Conservation (phyloP, 345 rosid genomes). For the Carallia pectinifolia region DNA sequence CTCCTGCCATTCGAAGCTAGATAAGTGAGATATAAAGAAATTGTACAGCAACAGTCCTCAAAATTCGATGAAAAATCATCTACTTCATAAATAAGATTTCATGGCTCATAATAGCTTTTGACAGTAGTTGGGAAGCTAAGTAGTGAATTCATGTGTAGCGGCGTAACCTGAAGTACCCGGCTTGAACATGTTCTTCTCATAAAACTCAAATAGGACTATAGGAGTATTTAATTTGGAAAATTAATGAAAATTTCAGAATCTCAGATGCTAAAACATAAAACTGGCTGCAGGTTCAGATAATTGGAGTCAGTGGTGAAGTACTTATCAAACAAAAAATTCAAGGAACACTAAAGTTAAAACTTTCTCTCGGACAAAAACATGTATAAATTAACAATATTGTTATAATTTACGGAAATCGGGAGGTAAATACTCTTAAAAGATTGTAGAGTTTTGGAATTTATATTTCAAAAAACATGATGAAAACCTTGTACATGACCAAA, state of each 20-base stretch:
- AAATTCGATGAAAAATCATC: neutral
- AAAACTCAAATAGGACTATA: neutral
- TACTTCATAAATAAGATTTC: neutral
- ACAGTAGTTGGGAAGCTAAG: neutral
- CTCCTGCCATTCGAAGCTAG: conserved; percentile 50
- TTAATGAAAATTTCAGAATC: neutral
- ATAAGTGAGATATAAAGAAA: conserved; percentile 14
- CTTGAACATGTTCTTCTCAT: neutral
- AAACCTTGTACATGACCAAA: too few relatives aligned
- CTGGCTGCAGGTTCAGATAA: too few relatives aligned
- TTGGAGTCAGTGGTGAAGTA: too few relatives aligned
- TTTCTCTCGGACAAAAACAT: too few relatives aligned
- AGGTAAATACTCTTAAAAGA: too few relatives aligned
- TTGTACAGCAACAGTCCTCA: neutral
- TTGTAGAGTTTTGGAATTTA: too few relatives aligned
- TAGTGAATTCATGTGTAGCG: neutral
- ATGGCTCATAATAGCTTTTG: neutral
- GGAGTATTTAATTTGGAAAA: neutral
- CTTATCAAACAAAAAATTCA: too few relatives aligned
- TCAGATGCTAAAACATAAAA: too few relatives aligned
- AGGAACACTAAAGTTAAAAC: too few relatives aligned
- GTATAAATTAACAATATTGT: too few relatives aligned
- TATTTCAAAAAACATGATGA: too few relatives aligned
- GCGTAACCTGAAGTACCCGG: neutral
- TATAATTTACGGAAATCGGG: too few relatives aligned